Conservation (phyloP, 768 basidiomycete species). For the Kwoniella sp. region DNA sequence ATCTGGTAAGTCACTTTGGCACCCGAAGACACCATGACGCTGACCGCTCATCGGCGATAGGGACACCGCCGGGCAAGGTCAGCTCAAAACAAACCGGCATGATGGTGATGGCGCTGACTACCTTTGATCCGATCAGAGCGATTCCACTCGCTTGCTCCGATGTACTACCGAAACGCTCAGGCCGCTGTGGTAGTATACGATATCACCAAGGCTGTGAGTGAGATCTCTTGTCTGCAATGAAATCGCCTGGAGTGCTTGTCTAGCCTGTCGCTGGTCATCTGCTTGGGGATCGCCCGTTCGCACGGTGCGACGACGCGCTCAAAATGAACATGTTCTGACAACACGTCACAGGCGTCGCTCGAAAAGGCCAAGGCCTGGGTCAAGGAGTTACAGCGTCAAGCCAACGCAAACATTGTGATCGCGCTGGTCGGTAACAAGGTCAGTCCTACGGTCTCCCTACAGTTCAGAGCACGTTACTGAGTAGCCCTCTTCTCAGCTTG, state of each 20-base stretch:
- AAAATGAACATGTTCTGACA: neutral
- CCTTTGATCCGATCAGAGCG: constrained; percentile 58
- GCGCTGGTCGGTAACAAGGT: constrained; percentile 97
- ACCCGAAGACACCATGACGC: too few relatives aligned
- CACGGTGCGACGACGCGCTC: neutral
- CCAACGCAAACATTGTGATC: constrained; percentile 98
- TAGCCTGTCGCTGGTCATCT: neutral
- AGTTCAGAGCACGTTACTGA: neutral
- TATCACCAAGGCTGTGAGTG: constrained; percentile 72
- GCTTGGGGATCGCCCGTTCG: neutral
- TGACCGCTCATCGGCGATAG: too few relatives aligned
- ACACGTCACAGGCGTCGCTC: constrained; percentile 60
- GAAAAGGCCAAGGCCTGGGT: constrained; percentile 99
- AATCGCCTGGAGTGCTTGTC: too few relatives aligned
- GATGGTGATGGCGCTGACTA: constrained; percentile 2
- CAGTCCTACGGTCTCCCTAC: constrained; percentile 56
- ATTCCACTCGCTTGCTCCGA: constrained; percentile 95
- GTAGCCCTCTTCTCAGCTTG: constrained; percentile 35
- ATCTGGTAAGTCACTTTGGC: constrained; percentile 75
- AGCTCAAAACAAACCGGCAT: neutral
- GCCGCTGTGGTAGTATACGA: constrained; percentile 98
- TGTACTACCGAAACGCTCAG: constrained; percentile 98
- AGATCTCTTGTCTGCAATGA: too few relatives aligned
- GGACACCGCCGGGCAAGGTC: constrained; percentile 52
- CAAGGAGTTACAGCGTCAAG: constrained; percentile 96